Evolutionary conservation across 176 grass and related monocot species (phyloP).

Genomic region (Carex kokanica): DNA sequence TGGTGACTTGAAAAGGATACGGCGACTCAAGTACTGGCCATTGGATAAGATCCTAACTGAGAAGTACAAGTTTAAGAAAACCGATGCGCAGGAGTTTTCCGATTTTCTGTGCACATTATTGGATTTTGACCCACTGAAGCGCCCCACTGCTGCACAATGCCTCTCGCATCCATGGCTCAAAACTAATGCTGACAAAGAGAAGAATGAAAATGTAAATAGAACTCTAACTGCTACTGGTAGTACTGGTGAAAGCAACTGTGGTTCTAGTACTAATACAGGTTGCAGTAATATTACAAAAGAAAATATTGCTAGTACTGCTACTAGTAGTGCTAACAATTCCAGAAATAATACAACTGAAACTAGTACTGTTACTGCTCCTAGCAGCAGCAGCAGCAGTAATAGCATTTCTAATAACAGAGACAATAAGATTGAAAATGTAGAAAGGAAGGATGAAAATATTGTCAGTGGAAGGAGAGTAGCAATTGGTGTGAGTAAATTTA

Average conservation of each 20-base stretch:
- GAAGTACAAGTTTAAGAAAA: constrained; percentile 68
- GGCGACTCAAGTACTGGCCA: constrained; percentile 69
- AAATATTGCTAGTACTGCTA: not conserved
- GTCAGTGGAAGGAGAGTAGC: constrained; percentile 12
- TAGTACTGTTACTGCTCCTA: not conserved
- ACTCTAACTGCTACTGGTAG: not conserved
- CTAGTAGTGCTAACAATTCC: constrained; percentile 12
- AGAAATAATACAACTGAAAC: constrained; percentile 17
- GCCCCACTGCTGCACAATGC: constrained; percentile 66
- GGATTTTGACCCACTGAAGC: constrained; percentile 78
- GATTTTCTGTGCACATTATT: constrained; percentile 70
- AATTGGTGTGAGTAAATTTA: constrained; percentile 10
- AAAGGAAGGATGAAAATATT: not conserved
- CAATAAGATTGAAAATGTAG: constrained; percentile 12
- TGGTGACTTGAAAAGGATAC: constrained; percentile 91
- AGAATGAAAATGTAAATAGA: constrained; percentile 35
- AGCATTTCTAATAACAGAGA: constrained; percentile 12
- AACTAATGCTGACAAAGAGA: constrained; percentile 8
- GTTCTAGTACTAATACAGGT: constrained; percentile 30
- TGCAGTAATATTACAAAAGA: not conserved
- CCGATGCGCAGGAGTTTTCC: constrained; percentile 53
- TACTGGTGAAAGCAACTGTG: constrained; percentile 15
- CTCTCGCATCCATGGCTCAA: constrained; percentile 80
- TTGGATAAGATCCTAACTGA: constrained; percentile 68
- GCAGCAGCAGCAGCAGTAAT: constrained; percentile 7